These are phyloP conservation scores for Venturia asperata DNA, from an alignment of 2,329 filamentous ascomycete genomes.

Conservation along the genomic window DNA sequence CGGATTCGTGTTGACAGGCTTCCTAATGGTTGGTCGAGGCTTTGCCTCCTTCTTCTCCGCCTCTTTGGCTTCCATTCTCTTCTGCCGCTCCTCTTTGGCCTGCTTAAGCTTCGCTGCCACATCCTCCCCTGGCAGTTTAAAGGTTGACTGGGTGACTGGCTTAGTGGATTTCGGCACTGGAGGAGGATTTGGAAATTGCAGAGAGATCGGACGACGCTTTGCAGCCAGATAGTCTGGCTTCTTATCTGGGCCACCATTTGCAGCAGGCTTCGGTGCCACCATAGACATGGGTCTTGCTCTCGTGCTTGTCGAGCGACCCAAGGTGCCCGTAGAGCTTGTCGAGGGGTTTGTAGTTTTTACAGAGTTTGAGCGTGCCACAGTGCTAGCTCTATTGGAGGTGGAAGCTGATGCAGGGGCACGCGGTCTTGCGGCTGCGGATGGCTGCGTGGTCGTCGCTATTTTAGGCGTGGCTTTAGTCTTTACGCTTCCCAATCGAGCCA, in stretches of 20 bases:
- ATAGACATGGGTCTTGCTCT: slow-evolving; percentile 21
- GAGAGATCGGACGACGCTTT: slow-evolving; percentile 41
- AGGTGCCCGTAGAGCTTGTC: neutral
- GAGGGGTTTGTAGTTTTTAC: neutral
- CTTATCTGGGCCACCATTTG: slow-evolving; percentile 21
- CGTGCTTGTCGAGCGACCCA: slow-evolving; percentile 15
- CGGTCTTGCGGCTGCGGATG: neutral
- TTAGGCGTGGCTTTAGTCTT: neutral
- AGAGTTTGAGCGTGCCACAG: slow-evolving; percentile 2
- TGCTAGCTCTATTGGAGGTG: neutral
- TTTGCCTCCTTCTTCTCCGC: slow-evolving; percentile 38
- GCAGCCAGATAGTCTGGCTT: slow-evolving; percentile 34
- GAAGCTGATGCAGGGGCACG: neutral
- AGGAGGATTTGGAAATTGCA: slow-evolving; percentile 42
- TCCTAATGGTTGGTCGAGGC: slow-evolving; percentile 34
- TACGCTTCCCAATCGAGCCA: neutral
- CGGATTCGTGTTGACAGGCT: slow-evolving; percentile 36
- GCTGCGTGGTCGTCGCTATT: slow-evolving; percentile 2
- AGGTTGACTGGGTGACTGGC: slow-evolving; percentile 43
- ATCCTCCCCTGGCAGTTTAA: slow-evolving; percentile 47
- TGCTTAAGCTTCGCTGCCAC: slow-evolving; percentile 48
- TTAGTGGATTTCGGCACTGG: slow-evolving; percentile 44
- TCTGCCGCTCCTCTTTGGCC: slow-evolving; percentile 42
- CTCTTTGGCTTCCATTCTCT: slow-evolving; percentile 36
- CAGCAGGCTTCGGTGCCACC: slow-evolving; percentile 22